Evolutionary conservation across 2,329 filamentous ascomycete genomes (phyloP).

Genomic region (Myriosclerotinia scirpicola): DNA sequence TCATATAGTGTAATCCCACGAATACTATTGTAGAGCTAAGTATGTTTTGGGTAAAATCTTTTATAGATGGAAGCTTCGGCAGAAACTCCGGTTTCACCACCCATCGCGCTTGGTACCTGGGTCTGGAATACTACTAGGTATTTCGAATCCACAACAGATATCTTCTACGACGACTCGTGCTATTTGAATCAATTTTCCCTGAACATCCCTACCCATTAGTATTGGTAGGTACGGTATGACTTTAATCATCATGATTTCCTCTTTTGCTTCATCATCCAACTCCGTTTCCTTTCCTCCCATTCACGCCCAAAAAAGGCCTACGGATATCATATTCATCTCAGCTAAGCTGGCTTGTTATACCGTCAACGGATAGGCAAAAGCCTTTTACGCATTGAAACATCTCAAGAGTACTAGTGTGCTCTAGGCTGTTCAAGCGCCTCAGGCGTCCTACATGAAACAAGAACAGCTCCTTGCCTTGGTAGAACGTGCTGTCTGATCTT

Average conservation of each 20-base stretch:
- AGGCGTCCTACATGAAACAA: slow-evolving; percentile 8
- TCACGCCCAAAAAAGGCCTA: background rate
- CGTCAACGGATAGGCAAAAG: background rate
- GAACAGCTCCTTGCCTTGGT: slow-evolving; percentile 13
- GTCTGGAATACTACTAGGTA: background rate
- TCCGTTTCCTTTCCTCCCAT: background rate
- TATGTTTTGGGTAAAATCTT: background rate
- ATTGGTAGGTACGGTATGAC: background rate
- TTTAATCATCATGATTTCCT: background rate
- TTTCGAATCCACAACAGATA: background rate
- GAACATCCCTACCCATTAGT: background rate
- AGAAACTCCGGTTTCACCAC: background rate
- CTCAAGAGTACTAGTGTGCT: slow-evolving; percentile 1
- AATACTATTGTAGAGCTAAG: background rate
- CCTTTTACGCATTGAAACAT: slow-evolving; percentile 19
- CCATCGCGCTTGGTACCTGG: slow-evolving; percentile 4
- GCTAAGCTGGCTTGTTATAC: background rate
- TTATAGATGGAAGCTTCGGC: background rate
- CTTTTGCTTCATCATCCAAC: background rate
- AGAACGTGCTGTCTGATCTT: slow-evolving; percentile 11
- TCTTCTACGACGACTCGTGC: slow-evolving; percentile 7
- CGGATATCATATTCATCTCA: background rate
- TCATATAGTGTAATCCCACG: background rate
- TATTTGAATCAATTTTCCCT: background rate
- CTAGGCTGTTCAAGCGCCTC: slow-evolving; percentile 11